Evolutionary conservation across 2,329 filamentous ascomycete genomes (phyloP), one percentile per base, ranked within the genome.

Genomic region (Lasiodiplodia theobromae): DNA sequence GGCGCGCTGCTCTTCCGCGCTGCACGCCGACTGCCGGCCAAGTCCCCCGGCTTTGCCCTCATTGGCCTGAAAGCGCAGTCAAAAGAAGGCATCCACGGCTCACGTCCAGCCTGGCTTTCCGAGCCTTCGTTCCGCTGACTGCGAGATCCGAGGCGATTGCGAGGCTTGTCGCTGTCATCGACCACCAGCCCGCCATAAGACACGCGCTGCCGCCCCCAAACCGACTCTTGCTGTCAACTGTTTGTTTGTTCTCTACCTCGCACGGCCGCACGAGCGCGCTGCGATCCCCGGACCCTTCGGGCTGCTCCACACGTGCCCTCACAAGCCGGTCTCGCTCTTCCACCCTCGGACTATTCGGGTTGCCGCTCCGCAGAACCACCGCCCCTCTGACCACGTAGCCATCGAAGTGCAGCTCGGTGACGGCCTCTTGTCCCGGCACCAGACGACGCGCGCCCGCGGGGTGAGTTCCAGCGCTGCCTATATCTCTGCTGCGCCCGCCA

Each of bases 351-450:
- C 62, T 44, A 28, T 25, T 44, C 49, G 66, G 53, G 12, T 28
- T 51, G 31, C 47, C 66, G 66, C 49, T 54, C 56, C 37, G 51
- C 56, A 63, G 56, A 54, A 63, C 63, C 56, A 58, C 56, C 66
- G 66, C 57, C 57, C 53, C 56, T 68, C 49, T 60, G 56, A 63
- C 66, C 57, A 68, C 66, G 66, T 68, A 60, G 47, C 66, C 56
- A 53, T 31, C 54, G 4, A 18, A 47, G 44, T 7, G 18, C 44
- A 21, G 64, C 40, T 37, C 49, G 38, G 18, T 37, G 40, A 23
- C 65, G 49, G 54, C 53, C 28, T 40, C 54, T 60, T 40, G 28
- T 52, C 40, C 54, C 44, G 54, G 53, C 44, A 38, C 18, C 44
- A 67, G 28, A 38, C 38, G 34, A 34, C 47, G 38, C 49, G 37